Evolutionary conservation across 345 rosid genomes (phyloP).

Genomic region (Gossypium mustelinum): DNA sequence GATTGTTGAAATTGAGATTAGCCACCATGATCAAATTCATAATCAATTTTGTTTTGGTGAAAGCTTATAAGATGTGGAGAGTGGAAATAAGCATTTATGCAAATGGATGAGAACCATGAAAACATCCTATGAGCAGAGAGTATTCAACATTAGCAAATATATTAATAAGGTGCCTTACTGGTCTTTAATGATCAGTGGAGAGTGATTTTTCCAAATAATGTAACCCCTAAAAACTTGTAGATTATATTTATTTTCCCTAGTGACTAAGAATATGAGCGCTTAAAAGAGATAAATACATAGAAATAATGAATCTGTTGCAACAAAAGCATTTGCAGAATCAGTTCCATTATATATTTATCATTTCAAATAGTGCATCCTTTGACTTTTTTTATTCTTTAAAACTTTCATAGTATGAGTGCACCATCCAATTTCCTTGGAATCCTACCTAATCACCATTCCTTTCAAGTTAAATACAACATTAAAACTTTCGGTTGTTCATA

Average conservation of each 20-base stretch:
- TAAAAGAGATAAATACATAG: not conserved
- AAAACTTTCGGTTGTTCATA: too few species aligned
- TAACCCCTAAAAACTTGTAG: constrained; percentile 4
- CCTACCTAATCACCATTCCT: too few species aligned
- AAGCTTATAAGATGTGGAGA: constrained; percentile 65
- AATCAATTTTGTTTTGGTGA: too few species aligned
- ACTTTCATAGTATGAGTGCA: too few species aligned
- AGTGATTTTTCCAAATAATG: constrained; percentile 17
- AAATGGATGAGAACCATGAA: constrained; percentile 99
- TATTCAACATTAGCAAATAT: constrained; percentile 68
- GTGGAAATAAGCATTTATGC: constrained; percentile 84
- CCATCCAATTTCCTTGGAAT: too few species aligned
- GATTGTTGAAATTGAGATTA: too few species aligned
- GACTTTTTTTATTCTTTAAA: too few species aligned
- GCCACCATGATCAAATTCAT: too few species aligned
- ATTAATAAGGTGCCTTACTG: constrained; percentile 74
- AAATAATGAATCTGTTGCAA: constrained; percentile 13
- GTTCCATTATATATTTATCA: not conserved
- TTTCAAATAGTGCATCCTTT: not conserved
- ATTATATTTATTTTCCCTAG: constrained; percentile 11
- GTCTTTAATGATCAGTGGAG: constrained; percentile 66
- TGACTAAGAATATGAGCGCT: not conserved
- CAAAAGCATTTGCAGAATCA: not conserved
- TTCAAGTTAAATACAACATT: too few species aligned
- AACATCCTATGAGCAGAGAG: constrained; percentile 67